Evolutionary conservation across 2,329 filamentous ascomycete species (phyloP).

Genomic region (Phialocephala sp.): DNA sequence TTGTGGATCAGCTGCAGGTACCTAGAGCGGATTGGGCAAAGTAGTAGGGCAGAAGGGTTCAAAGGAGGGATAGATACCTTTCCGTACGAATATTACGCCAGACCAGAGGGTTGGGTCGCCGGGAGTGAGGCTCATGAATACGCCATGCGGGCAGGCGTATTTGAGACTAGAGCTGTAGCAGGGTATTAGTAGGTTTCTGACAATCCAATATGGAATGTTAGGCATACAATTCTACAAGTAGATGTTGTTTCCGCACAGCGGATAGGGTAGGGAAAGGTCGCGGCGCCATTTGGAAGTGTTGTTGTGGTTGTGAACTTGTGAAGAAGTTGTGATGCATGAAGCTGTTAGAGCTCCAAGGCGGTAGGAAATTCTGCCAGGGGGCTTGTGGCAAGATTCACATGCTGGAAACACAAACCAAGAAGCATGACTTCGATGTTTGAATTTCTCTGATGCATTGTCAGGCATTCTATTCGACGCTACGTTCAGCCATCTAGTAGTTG

Average conservation of each 20-base stretch:
- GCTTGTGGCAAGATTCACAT: neutral
- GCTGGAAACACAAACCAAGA: neutral
- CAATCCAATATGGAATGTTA: neutral
- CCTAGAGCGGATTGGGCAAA: neutral
- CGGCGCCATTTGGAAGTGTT: constrained; percentile 33
- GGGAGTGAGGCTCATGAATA: constrained; percentile 85
- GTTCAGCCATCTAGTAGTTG: neutral
- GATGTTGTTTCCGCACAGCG: constrained; percentile 42
- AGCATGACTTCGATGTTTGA: neutral
- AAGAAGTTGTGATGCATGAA: constrained; percentile 11
- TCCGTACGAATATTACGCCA: constrained; percentile 88
- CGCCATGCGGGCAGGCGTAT: constrained; percentile 80
- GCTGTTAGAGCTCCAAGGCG: constrained; percentile 20
- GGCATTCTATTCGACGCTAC: neutral
- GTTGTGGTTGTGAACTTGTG: constrained; percentile 12
- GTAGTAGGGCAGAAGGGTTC: neutral
- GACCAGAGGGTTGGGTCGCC: constrained; percentile 84
- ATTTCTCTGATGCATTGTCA: neutral
- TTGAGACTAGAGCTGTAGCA: constrained; percentile 74
- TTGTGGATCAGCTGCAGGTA: constrained; percentile 2
- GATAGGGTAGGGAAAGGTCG: constrained; percentile 36
- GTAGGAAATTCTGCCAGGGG: constrained; percentile 20
- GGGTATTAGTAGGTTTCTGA: constrained; percentile 22
- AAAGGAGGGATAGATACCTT: constrained; percentile 61
- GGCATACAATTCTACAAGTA: constrained; percentile 43